Percentiles rank a stretch among this genome's conserved stretches.
phyloP scores from a whole-genome alignment of 345 rosid species.

The Rhodamnia rubescens region DNA sequence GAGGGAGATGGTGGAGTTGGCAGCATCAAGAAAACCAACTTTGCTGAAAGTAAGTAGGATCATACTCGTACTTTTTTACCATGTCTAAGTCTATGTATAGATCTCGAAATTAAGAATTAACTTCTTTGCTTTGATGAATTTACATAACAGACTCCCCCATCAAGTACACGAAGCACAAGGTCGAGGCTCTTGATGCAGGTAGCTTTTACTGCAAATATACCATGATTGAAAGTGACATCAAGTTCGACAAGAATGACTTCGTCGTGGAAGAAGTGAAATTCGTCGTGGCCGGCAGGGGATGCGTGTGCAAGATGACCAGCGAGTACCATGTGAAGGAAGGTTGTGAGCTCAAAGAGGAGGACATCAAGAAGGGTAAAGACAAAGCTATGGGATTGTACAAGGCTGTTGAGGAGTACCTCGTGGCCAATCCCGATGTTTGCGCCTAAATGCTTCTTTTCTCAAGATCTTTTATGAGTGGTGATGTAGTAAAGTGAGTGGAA shows the following conservation, averaged over 20 bases:
- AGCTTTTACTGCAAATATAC: background rate
- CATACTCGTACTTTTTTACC: background rate
- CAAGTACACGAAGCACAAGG: background rate
- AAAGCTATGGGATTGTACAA: background rate
- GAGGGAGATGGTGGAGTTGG: conserved; percentile 35
- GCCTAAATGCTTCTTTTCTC: background rate
- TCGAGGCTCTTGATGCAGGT: background rate
- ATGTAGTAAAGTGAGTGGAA: background rate
- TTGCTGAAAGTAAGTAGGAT: background rate
- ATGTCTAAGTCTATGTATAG: background rate
- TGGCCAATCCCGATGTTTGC: background rate
- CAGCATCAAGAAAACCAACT: conserved; percentile 14
- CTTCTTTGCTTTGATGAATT: no score
- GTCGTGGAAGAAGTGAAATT: background rate
- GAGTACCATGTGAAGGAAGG: background rate
- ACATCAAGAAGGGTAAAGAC: background rate
- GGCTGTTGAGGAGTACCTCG: background rate
- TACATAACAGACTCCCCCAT: background rate
- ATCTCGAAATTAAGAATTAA: no score
- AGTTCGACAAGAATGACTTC: background rate
- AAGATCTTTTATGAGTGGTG: background rate
- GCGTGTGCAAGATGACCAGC: background rate
- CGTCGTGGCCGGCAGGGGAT: background rate
- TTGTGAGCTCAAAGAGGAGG: background rate
- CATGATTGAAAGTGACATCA: background rate